phyloP scores from a whole-genome alignment of 352 stramenopile species.

The Globisporangium acanthophoron region DNA sequence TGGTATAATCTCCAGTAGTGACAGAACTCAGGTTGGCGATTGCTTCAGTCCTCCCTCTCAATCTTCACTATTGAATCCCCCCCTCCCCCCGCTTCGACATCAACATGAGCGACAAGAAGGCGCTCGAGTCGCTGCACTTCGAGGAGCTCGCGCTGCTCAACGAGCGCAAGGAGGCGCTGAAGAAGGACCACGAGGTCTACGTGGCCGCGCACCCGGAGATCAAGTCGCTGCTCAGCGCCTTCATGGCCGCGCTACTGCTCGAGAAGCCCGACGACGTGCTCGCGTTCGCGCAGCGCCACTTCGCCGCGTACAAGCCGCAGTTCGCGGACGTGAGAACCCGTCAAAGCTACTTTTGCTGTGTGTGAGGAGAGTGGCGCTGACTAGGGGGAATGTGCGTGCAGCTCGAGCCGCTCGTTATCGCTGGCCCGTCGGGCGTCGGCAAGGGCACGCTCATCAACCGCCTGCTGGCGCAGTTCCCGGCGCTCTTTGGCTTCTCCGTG shows the following conservation, averaged over 20 bases:
- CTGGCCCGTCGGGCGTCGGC: slow-evolving; percentile 88
- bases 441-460: slow-evolving; percentile 96
- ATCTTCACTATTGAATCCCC: too few relatives aligned
- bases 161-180: slow-evolving; percentile 81
- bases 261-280: slow-evolving; percentile 85
- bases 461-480: slow-evolving; percentile 80
- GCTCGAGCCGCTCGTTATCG: slow-evolving; percentile 87
- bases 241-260: slow-evolving; percentile 83
- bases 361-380: neutral
- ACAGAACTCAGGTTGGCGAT: too few relatives aligned
- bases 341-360: too few relatives aligned
- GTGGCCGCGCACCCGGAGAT: slow-evolving; percentile 85
- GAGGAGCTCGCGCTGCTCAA: slow-evolving; percentile 84
- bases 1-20: neutral
- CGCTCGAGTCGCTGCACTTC: slow-evolving; percentile 69
- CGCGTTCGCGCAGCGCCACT: slow-evolving; percentile 74
- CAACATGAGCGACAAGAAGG: slow-evolving; percentile 33
- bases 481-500: slow-evolving; percentile 94
- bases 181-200: slow-evolving; percentile 81
- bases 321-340: slow-evolving; percentile 25
- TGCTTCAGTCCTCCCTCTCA: too few relatives aligned
- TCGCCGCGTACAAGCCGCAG: slow-evolving; percentile 63
- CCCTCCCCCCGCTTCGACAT: too few relatives aligned
- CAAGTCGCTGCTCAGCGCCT: slow-evolving; percentile 84
- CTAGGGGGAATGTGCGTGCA: slow-evolving; percentile 5